These are phyloP conservation scores for Lichtheimia hyalospora DNA, from an alignment of 371 early-diverging fungal genomes.

Conservation along the genomic window DNA sequence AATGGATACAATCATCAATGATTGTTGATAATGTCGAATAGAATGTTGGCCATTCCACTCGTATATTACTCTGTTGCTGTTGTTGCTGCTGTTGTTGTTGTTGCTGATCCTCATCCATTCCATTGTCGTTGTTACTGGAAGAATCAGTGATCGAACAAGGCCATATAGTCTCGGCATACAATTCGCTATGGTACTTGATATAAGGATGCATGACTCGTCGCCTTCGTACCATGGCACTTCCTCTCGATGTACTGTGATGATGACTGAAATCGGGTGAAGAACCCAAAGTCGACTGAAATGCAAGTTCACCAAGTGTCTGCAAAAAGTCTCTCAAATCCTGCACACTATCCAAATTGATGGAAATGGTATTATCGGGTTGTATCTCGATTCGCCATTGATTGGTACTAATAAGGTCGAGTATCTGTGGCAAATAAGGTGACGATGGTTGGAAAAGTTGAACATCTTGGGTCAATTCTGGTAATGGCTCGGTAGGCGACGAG, in stretches of 20 bases:
- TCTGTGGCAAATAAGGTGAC: conserved; percentile 2
- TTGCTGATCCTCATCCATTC: conserved; percentile 1
- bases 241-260: not conserved
- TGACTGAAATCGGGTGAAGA: not conserved
- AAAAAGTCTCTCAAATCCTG: conserved; percentile 19
- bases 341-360: conserved; percentile 19
- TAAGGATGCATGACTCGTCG: conserved; percentile 15
- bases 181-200: conserved; percentile 26
- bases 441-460: not conserved
- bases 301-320: conserved; percentile 12
- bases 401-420: conserved; percentile 9
- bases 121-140: not conserved
- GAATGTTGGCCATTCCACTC: not conserved
- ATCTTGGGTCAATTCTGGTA: not conserved
- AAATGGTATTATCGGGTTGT: conserved; percentile 12
- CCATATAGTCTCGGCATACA: conserved; percentile 18
- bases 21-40: conserved; percentile 10
- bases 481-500: not conserved
- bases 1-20: conserved; percentile 24
- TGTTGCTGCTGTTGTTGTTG: not conserved
- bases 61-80: conserved; percentile 6
- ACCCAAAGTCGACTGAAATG: not conserved
- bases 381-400: conserved; percentile 21
- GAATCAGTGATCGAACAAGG: not conserved
- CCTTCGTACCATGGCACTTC: too few relatives aligned